A percentile compares a stretch with the other conserved stretches of the same genome.
These are phyloP conservation scores for Seminavis robusta DNA, from an alignment of 108 stramenopile genomes.

Conservation along the genomic window DNA sequence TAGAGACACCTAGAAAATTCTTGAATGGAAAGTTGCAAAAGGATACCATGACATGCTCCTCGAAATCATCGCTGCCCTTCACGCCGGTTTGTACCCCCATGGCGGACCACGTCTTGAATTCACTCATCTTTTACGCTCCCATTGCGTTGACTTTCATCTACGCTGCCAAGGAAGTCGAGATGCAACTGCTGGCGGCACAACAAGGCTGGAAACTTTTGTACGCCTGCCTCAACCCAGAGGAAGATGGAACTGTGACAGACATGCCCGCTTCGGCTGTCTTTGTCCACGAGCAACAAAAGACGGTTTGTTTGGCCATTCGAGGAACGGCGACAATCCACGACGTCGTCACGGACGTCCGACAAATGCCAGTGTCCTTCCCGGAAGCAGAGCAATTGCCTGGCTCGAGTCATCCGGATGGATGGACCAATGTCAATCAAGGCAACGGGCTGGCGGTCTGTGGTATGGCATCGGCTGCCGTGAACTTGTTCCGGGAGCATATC, in stretches of 20 bases:
- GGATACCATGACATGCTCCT: too few relatives aligned
- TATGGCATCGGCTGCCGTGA: conserved; percentile 79
- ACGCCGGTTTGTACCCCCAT: conserved; percentile 69
- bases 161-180: conserved; percentile 80
- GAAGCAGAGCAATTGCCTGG: conserved; percentile 30
- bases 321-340: conserved; percentile 93
- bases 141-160: conserved; percentile 91
- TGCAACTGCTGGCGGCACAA: conserved; percentile 89
- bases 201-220: conserved; percentile 86
- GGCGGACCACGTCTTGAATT: conserved; percentile 49
- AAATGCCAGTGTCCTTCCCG: conserved; percentile 83
- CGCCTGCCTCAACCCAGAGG: conserved; percentile 72
- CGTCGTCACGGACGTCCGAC: conserved; percentile 95
- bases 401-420: conserved; percentile 26
- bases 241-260: conserved; percentile 44
- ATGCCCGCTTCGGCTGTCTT: conserved; percentile 75
- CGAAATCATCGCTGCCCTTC: too few relatives aligned
- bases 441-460: conserved; percentile 76
- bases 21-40: too few relatives aligned
- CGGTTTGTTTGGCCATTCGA: conserved; percentile 77
- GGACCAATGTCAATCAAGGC: conserved; percentile 67
- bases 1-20: too few relatives aligned
- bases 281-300: conserved; percentile 63
- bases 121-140: conserved; percentile 83
- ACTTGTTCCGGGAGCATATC: conserved; percentile 74